Percentiles rank a stretch among this genome's conserved stretches.
phyloP scores from a whole-genome alignment of 805 yeast genomes.

The Wickerhamiella occidentalis region DNA sequence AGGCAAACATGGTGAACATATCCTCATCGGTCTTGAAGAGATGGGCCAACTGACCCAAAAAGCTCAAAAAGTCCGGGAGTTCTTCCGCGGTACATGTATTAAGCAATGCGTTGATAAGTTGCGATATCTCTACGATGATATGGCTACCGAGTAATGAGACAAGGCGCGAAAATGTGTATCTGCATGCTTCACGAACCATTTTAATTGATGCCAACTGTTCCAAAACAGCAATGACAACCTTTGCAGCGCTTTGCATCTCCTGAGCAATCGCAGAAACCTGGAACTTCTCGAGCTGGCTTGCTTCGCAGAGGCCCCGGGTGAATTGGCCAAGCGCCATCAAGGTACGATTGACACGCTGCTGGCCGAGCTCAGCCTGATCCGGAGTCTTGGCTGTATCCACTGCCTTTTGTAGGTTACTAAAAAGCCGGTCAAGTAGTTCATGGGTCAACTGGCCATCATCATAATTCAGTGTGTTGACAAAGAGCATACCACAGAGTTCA shows the following conservation, averaged over 20 bases:
- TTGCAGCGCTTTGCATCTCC: conserved; percentile 57
- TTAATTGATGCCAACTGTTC: conserved; percentile 59
- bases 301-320: conserved; percentile 67
- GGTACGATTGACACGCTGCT: conserved; percentile 50
- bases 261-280: conserved; percentile 32
- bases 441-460: conserved; percentile 41
- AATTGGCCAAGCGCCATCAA: conserved; percentile 83
- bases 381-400: conserved; percentile 29
- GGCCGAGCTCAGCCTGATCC: conserved; percentile 3
- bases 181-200: conserved; percentile 67
- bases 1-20: conserved; percentile 62
- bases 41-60: conserved; percentile 80
- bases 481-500: conserved; percentile 74
- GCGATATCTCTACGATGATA: conserved; percentile 45
- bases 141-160: conserved; percentile 55
- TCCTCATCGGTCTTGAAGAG: conserved; percentile 52
- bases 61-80: conserved; percentile 68
- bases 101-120: conserved; percentile 57
- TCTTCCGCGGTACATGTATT: conserved; percentile 49
- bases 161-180: conserved; percentile 79
- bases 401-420: conserved; percentile 48
- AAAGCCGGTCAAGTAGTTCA: conserved; percentile 61
- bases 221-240: conserved; percentile 71
- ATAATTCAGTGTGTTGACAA: conserved; percentile 39
- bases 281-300: conserved; percentile 21